Evolutionary conservation across 495 filamentous ascomycete genomes (phyloP).

Genomic region (Hyaloscypha bicolor): DNA sequence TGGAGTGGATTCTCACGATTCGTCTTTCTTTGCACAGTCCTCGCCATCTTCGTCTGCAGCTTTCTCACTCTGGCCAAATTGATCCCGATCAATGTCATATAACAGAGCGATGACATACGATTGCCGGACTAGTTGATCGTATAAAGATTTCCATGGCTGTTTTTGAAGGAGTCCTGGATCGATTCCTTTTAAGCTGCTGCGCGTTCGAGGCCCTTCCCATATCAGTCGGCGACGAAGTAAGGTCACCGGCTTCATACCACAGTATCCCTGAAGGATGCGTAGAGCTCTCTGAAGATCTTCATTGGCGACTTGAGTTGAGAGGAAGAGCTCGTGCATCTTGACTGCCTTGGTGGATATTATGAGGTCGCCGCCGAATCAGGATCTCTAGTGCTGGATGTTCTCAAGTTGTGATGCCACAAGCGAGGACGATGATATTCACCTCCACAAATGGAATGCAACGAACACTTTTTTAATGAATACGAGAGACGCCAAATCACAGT

Average conservation of each 20-base stretch:
- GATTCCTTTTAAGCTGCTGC: constrained; percentile 15
- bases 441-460: no score
- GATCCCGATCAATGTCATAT: constrained; percentile 24
- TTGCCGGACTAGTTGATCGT: constrained; percentile 25
- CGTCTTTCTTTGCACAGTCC: not conserved
- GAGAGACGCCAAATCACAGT: no score
- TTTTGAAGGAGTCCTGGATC: constrained; percentile 14
- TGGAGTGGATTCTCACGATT: constrained; percentile 7
- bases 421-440: not conserved
- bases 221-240: constrained; percentile 21
- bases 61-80: constrained; percentile 17
- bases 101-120: constrained; percentile 27
- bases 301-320: constrained; percentile 17
- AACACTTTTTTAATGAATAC: no score
- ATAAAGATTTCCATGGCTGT: constrained; percentile 21
- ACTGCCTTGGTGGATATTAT: not conserved
- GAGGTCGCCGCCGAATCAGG: not conserved
- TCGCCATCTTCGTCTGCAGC: not conserved
- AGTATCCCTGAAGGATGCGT: constrained; percentile 30
- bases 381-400: no score
- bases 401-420: not conserved
- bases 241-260: constrained; percentile 25
- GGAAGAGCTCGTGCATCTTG: constrained; percentile 34
- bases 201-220: constrained; percentile 17
- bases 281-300: constrained; percentile 20